A percentile compares a stretch with the other conserved stretches of the same genome.
These are phyloP conservation scores for Wickerhamomyces canadensis DNA, from an alignment of 805 yeast genomes.

Conservation along the genomic window DNA sequence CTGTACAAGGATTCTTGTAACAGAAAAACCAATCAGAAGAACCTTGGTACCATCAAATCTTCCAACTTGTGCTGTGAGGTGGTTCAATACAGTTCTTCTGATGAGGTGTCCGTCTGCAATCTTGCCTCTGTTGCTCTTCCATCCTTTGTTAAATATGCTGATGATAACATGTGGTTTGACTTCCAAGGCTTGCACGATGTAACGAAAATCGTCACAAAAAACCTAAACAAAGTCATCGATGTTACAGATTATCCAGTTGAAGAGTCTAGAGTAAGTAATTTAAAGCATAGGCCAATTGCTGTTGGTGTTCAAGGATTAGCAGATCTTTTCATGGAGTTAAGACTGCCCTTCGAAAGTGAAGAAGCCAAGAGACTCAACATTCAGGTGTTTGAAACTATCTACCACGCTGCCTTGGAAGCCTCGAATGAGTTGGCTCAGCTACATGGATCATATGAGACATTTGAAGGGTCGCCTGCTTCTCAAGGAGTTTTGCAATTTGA, in stretches of 20 bases:
- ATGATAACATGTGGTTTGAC: constrained; percentile 45
- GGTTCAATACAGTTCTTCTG: constrained; percentile 86
- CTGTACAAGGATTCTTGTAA: constrained; percentile 92
- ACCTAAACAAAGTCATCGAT: constrained; percentile 81
- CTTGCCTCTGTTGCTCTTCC: constrained; percentile 90
- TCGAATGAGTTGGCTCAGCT: constrained; percentile 73
- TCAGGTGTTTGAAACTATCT: constrained; percentile 91
- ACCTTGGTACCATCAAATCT: constrained; percentile 86
- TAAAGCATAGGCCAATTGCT: constrained; percentile 90
- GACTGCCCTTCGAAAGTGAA: constrained; percentile 80
- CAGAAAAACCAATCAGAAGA: constrained; percentile 81
- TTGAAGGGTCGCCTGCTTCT: constrained; percentile 86
- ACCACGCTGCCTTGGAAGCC: constrained; percentile 88
- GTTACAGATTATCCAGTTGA: constrained; percentile 78
- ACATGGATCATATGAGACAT: constrained; percentile 68
- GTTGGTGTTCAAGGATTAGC: constrained; percentile 98
- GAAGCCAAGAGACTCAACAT: constrained; percentile 72
- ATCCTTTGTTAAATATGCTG: constrained; percentile 50
- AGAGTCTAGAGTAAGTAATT: constrained; percentile 69
- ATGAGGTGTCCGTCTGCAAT: constrained; percentile 94
- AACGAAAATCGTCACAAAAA: constrained; percentile 70
- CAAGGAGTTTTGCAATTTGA: constrained; percentile 82
- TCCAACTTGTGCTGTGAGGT: constrained; percentile 94
- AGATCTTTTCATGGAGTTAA: constrained; percentile 73
- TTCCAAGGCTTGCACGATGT: constrained; percentile 71